phyloP scores from a whole-genome alignment of 1,139 yeast species.

The Petasospora rhodanensis region DNA sequence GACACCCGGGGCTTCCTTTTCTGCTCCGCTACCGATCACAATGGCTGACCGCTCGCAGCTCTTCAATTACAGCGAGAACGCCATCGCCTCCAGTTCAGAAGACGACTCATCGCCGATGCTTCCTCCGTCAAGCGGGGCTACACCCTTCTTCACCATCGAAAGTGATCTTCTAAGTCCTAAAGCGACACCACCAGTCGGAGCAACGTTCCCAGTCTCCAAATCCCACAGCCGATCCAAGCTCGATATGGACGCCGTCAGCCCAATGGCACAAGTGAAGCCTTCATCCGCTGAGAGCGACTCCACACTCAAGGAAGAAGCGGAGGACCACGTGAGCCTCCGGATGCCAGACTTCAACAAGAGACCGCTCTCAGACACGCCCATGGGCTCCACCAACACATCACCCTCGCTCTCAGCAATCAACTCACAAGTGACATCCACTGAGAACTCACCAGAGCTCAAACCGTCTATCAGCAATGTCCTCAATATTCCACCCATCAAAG shows the following conservation, averaged over 20 bases:
- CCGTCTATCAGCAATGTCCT: conserved; percentile 5
- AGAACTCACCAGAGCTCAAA: conserved; percentile 27
- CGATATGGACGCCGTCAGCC: neutral
- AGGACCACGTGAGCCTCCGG: conserved; percentile 2
- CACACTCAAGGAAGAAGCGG: too few relatives aligned
- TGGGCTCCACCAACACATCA: conserved; percentile 50
- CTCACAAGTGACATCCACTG: conserved; percentile 26
- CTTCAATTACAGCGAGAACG: conserved; percentile 16
- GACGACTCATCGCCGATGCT: conserved; percentile 17
- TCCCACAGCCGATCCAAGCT: conserved; percentile 1
- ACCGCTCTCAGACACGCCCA: conserved; percentile 70
- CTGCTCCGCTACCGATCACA: too few relatives aligned
- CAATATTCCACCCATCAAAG: conserved; percentile 16
- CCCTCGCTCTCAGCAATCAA: conserved; percentile 36
- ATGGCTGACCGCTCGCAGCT: too few relatives aligned
- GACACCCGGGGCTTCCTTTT: too few relatives aligned
- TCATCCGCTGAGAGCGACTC: too few relatives aligned
- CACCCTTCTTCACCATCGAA: too few relatives aligned
- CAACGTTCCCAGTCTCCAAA: neutral
- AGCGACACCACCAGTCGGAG: too few relatives aligned
- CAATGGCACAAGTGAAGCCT: too few relatives aligned
- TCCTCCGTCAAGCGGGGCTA: conserved; percentile 10
- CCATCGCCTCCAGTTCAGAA: conserved; percentile 22
- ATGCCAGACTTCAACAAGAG: conserved; percentile 63
- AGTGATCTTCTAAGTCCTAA: too few relatives aligned